Evolutionary conservation across 2,329 filamentous ascomycete genomes (phyloP).

Genomic region (Fusarium nanum): DNA sequence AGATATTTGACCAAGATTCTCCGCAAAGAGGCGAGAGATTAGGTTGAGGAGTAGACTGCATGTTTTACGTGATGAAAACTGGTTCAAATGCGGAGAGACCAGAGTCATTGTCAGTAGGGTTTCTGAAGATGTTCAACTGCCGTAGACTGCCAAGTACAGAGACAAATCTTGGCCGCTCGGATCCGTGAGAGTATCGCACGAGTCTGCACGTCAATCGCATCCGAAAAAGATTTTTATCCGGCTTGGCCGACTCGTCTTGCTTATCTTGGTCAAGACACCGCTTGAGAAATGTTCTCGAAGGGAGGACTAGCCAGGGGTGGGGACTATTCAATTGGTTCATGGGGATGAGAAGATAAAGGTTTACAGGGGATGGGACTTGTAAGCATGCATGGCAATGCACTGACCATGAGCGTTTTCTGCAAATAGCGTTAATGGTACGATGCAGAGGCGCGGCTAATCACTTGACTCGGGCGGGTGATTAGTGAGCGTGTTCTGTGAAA

Average conservation of each 20-base stretch:
- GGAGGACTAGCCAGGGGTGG: slow-evolving; percentile 21
- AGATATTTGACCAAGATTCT: slow-evolving; percentile 26
- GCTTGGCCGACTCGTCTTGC: slow-evolving; percentile 5
- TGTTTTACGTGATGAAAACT: slow-evolving; percentile 28
- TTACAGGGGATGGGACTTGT: slow-evolving; percentile 12
- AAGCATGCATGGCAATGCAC: slow-evolving; percentile 5
- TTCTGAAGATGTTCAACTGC: not conserved
- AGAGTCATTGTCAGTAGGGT: too few species aligned
- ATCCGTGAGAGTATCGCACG: slow-evolving; percentile 24
- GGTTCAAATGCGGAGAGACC: slow-evolving; percentile 29
- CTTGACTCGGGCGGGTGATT: slow-evolving; percentile 9
- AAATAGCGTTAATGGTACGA: slow-evolving; percentile 26
- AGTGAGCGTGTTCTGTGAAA: not conserved
- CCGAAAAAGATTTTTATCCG: slow-evolving; percentile 15
- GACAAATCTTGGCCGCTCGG: slow-evolving; percentile 9
- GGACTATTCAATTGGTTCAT: slow-evolving; percentile 1
- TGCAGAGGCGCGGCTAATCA: slow-evolving; percentile 24
- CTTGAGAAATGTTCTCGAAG: slow-evolving; percentile 38
- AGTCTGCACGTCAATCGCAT: slow-evolving; percentile 13
- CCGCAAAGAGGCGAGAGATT: slow-evolving; percentile 38
- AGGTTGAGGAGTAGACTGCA: slow-evolving; percentile 35
- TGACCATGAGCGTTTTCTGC: slow-evolving; percentile 27
- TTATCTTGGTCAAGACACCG: not conserved
- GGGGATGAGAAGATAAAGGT: slow-evolving; percentile 16
- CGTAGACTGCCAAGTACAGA: not conserved